Percentiles rank a stretch among this genome's conserved stretches.
Conservation (phyloP, 2,329 filamentous ascomycete species). For the Aspergillus ibericus region DNA sequence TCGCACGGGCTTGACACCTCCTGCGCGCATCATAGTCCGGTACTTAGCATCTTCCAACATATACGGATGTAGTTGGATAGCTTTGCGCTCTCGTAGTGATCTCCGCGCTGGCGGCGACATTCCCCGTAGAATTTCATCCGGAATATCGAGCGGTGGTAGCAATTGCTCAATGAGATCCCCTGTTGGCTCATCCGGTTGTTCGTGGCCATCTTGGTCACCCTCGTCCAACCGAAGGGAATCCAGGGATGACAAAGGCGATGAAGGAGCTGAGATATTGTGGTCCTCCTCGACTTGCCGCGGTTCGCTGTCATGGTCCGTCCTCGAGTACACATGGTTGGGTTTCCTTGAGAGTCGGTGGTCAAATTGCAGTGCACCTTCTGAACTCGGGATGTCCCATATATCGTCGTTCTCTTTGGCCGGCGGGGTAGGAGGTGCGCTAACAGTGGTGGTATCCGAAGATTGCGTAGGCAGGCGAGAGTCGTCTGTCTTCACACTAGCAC, state of each 20-base stretch:
- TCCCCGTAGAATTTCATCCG: constrained; percentile 29
- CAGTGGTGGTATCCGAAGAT: constrained; percentile 4
- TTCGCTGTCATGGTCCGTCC: neutral
- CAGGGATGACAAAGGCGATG: constrained; percentile 36
- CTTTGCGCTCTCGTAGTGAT: constrained; percentile 46
- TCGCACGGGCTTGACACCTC: constrained; percentile 47
- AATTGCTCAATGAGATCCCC: constrained; percentile 16
- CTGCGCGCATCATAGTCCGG: constrained; percentile 38
- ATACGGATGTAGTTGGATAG: constrained; percentile 52
- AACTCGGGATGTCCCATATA: constrained; percentile 31
- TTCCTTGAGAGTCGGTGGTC: constrained; percentile 24
- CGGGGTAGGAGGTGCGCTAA: constrained; percentile 15
- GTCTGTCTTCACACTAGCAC: neutral
- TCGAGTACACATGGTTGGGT: constrained; percentile 9
- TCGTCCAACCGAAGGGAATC: constrained; percentile 19
- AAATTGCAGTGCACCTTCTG: constrained; percentile 40
- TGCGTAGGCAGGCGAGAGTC: neutral
- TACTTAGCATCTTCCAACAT: constrained; percentile 48
- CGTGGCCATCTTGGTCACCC: neutral
- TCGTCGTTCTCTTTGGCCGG: constrained; percentile 12
- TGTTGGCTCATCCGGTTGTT: neutral
- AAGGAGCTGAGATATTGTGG: constrained; percentile 35
- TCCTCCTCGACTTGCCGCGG: constrained; percentile 14
- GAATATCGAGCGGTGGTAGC: constrained; percentile 26
- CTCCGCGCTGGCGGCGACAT: constrained; percentile 30